phyloP scores from a whole-genome alignment of 1,284 basidiomycete species.

The Ganoderma lucidum region DNA sequence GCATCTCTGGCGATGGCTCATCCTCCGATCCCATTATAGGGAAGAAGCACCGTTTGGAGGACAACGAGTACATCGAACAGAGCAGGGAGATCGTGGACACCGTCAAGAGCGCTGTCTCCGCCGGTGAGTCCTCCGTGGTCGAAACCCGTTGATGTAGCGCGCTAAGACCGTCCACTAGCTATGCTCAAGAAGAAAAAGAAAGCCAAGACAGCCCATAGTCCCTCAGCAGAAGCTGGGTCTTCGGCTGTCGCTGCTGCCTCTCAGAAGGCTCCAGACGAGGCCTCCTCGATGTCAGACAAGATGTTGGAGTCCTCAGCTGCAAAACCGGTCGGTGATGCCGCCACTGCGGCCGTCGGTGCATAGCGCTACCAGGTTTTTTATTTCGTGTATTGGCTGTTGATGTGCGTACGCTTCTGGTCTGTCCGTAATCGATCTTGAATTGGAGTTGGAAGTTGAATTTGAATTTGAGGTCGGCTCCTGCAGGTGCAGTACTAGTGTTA shows the following conservation, averaged over 20 bases:
- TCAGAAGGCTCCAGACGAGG: constrained; percentile 25
- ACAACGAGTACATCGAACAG: constrained; percentile 92
- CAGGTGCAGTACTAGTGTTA: no score
- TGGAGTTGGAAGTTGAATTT: not conserved
- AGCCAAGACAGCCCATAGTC: constrained; percentile 59
- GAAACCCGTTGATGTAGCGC: constrained; percentile 14
- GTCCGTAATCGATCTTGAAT: constrained; percentile 13
- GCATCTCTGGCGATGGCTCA: constrained; percentile 56
- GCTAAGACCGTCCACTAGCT: constrained; percentile 46
- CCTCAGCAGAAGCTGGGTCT: constrained; percentile 35
- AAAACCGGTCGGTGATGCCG: constrained; percentile 27
- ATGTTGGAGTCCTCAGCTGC: constrained; percentile 1
- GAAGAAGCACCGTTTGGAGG: constrained; percentile 91
- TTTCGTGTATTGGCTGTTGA: constrained; percentile 14
- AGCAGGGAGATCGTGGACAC: constrained; percentile 92
- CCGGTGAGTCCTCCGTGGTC: constrained; percentile 57
- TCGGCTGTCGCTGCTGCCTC: constrained; percentile 32
- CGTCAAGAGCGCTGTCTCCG: constrained; percentile 90
- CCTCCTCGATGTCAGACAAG: constrained; percentile 10
- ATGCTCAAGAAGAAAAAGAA: constrained; percentile 91
- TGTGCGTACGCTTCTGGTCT: constrained; percentile 18
- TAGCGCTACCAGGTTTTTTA: constrained; percentile 29
- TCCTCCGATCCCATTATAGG: constrained; percentile 66
- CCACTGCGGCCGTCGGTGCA: constrained; percentile 26
- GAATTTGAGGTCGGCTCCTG: not conserved